These are phyloP conservation scores for Colletotrichum simmondsii DNA, from an alignment of 2,329 filamentous ascomycete species.

Conservation along the genomic window DNA sequence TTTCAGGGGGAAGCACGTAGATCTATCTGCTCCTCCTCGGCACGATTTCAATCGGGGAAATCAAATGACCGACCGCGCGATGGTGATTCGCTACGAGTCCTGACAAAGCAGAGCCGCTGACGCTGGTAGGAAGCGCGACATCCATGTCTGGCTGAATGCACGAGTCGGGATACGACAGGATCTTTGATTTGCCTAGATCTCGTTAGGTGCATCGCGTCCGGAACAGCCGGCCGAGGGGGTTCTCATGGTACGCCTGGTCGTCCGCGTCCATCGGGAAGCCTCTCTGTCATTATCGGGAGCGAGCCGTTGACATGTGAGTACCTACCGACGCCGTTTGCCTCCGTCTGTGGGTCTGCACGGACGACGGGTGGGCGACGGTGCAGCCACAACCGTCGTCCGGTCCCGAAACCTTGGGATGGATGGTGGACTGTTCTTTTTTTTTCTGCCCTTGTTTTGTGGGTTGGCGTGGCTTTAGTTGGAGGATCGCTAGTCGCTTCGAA, in stretches of 20 bases:
- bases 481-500: background rate
- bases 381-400: background rate
- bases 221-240: no score
- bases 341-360: slow-evolving; percentile 9
- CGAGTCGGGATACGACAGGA: background rate
- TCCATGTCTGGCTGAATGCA: background rate
- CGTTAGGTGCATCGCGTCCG: background rate
- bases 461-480: background rate
- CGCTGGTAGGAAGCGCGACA: background rate
- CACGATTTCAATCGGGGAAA: background rate
- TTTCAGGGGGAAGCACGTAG: background rate
- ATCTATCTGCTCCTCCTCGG: background rate
- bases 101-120: background rate
- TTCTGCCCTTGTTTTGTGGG: background rate
- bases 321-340: background rate
- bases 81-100: background rate
- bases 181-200: background rate
- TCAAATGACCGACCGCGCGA: background rate
- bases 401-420: background rate
- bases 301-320: background rate
- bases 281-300: background rate
- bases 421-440: no score
- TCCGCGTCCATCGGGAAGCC: background rate
- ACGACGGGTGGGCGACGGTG: background rate
- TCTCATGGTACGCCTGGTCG: no score